Evolutionary conservation across 116 monocot species (phyloP).

Genomic region (Phalaenopsis hybrid): DNA sequence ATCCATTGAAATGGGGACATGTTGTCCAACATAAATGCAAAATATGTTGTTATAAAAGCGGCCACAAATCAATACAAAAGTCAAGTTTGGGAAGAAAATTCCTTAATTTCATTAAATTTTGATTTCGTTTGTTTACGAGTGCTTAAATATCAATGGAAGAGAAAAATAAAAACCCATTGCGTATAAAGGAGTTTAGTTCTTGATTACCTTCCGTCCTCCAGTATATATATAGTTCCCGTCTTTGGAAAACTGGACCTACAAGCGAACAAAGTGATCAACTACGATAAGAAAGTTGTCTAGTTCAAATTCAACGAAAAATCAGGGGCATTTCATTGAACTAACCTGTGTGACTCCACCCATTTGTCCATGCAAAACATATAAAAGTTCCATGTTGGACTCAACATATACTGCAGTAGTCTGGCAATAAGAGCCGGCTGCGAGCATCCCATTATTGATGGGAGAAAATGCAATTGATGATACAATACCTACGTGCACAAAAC

Average conservation of each 20-base stretch:
- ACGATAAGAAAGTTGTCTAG: constrained; percentile 5
- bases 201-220: constrained; percentile 79
- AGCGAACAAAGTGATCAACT: constrained; percentile 8
- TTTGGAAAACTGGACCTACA: constrained; percentile 82
- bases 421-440: constrained; percentile 85
- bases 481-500: constrained; percentile 37
- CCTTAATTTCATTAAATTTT: not conserved
- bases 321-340: not conserved
- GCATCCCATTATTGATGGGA: constrained; percentile 58
- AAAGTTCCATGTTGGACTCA: constrained; percentile 83
- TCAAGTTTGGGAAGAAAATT: not conserved
- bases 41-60: not conserved
- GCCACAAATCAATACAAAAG: not conserved
- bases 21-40: not conserved
- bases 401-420: constrained; percentile 75
- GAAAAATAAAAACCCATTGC: not conserved
- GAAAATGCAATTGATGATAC: constrained; percentile 83
- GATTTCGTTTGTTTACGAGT: not conserved
- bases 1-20: not conserved
- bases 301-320: not conserved
- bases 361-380: constrained; percentile 96
- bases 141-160: not conserved
- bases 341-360: constrained; percentile 96
- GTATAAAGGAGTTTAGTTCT: not conserved
- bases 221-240: constrained; percentile 96